Evolutionary conservation across 345 rosid genomes (phyloP).

Genomic region (Theobroma cacao): DNA sequence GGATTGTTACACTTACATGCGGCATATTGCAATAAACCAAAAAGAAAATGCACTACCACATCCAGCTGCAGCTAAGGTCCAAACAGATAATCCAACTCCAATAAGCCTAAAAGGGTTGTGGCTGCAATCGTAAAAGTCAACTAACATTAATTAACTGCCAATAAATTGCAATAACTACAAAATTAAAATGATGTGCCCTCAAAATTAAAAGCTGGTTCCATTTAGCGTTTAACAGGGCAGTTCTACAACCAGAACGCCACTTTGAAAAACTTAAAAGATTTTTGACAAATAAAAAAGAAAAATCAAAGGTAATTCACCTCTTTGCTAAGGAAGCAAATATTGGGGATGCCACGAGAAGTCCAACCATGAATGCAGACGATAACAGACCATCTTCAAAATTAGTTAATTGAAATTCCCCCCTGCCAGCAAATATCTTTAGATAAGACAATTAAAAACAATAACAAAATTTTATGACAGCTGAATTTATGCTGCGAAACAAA

Average conservation of each 20-base stretch:
- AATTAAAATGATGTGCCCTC: background rate
- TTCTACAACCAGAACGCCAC: background rate
- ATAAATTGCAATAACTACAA: background rate
- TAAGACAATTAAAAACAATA: background rate
- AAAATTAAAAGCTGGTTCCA: background rate
- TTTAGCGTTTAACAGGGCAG: background rate
- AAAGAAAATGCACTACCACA: constrained; percentile 77
- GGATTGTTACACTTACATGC: constrained; percentile 57
- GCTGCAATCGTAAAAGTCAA: constrained; percentile 41
- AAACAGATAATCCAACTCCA: constrained; percentile 84
- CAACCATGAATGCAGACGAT: constrained; percentile 99
- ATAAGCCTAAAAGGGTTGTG: constrained; percentile 84
- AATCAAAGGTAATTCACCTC: constrained; percentile 39
- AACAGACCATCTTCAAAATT: constrained; percentile 93
- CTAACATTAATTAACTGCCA: background rate
- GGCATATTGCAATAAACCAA: constrained; percentile 77
- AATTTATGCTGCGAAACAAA: background rate
- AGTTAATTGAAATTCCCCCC: constrained; percentile 76
- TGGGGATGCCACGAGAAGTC: constrained; percentile 89
- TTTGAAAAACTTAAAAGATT: background rate
- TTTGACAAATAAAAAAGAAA: background rate
- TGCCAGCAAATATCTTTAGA: constrained; percentile 26
- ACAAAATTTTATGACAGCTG: background rate
- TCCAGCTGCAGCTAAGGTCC: constrained; percentile 80
- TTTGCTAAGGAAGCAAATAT: constrained; percentile 87